Percentiles rank a stretch among this genome's conserved stretches.
Conservation (phyloP, 257 asterid genomes). For the Solanum gandarillasii region DNA sequence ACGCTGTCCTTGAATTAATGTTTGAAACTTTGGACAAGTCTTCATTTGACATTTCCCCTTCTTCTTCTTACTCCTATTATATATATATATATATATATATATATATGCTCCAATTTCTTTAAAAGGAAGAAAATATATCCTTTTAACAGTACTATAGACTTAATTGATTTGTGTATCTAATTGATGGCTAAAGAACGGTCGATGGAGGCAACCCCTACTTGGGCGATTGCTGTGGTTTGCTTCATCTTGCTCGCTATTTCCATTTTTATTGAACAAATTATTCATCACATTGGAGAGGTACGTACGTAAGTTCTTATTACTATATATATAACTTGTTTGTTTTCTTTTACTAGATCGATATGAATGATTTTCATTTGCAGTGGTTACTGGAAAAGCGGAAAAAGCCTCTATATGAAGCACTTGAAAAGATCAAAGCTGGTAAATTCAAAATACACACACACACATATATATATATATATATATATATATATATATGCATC, state of each 20-base stretch:
- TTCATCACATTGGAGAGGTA: constrained; percentile 14
- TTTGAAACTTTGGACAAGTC: background rate
- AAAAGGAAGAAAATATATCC: background rate
- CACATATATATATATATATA: background rate
- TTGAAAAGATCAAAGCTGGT: constrained; percentile 26
- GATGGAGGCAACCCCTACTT: constrained; percentile 13
- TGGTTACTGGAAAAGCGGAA: constrained; percentile 15
- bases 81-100: background rate
- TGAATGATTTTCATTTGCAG: background rate
- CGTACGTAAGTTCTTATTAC: background rate
- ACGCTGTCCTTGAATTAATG: background rate
- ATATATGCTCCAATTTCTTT: background rate
- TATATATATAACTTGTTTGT: background rate
- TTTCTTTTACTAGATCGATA: background rate
- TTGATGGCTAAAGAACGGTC: constrained; percentile 1
- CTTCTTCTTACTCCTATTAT: background rate
- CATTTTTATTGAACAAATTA: constrained; percentile 7
- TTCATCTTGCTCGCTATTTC: constrained; percentile 8
- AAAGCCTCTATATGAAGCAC: constrained; percentile 16
- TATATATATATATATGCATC: background rate
- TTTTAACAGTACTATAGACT: background rate
- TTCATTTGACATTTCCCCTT: background rate
- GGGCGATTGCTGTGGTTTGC: constrained; percentile 13
- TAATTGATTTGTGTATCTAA: background rate
- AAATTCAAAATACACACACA: background rate